Evolutionary conservation across 768 basidiomycete species (phyloP), one percentile per base, ranked within the genome.

Genomic region (Lentinula detonsa): DNA sequence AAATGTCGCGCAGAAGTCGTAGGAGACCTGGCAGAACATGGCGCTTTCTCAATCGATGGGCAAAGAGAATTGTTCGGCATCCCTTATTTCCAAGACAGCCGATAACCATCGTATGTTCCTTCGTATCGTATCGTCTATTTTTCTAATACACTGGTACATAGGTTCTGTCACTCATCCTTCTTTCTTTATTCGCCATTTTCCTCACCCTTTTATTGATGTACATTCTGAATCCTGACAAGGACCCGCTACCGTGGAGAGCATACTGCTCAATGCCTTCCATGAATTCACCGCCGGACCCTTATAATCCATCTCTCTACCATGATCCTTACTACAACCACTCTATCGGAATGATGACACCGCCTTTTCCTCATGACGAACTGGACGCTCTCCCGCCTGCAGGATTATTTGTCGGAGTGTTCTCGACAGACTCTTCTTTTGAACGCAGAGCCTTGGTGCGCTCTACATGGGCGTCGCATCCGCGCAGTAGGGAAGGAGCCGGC

Each of bases 171-270:
- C 78, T 92, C 66, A 79, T 95, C 63, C 76, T 94, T 59, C 82
- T 96, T 67, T 87, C 87, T 57, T 77, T 86, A 64, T 87, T 97
- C 71, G 90, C 90, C 57, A 85, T 92, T 62, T 85, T 86, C 62
- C 79, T 95, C 67, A 95, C 95, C 34, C 84, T 95, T 62, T 78
- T 92, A 59, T 81, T 98, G 74, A 94, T 94, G 69, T 90, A 97
- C 73, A 82, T 95, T 63, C 82, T 98, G 69, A 95, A 97, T 71
- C 95, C 95, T 61, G 96, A 98, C 81, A 98, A 97, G 73, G 87
- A 90, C 57, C 90, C 94, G 21, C 77, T 97, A 6, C 95, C 95
- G 50, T 98, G 95, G 95, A 85, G 94, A 66, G 86, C 88, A 21
- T 97, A 96, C 71, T 98, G 96, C 74, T 84, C 90, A 23, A 79